These are phyloP conservation scores for Spatholobus suberectus DNA, from an alignment of 306 rosid species.

Conservation along the genomic window DNA sequence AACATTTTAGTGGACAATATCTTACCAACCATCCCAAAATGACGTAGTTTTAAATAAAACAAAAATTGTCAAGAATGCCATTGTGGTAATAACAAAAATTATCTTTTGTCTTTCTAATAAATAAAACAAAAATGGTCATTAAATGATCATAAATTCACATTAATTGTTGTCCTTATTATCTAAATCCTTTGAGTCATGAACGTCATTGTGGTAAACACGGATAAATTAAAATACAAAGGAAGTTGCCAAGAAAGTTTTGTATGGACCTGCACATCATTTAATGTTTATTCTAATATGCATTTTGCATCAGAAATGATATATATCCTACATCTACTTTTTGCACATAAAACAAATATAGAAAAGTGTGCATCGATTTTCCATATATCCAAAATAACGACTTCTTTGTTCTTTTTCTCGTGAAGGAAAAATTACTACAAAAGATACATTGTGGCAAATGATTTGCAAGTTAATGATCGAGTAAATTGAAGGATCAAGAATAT, in stretches of 20 bases:
- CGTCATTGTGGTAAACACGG: conserved; percentile 10
- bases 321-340: not conserved
- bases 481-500: not conserved
- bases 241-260: conserved; percentile 31
- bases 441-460: not conserved
- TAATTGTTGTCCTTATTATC: conserved; percentile 6
- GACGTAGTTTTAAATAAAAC: conserved; percentile 24
- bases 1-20: conserved; percentile 44
- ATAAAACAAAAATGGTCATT: not conserved
- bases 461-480: not conserved
- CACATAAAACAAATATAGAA: conserved; percentile 31
- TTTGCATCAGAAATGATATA: conserved; percentile 28
- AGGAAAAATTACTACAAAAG: not conserved
- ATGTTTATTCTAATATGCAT: conserved; percentile 36
- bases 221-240: conserved; percentile 31
- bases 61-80: too few species aligned
- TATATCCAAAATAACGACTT: not conserved
- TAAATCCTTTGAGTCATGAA: conserved; percentile 28
- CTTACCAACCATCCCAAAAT: conserved; percentile 48
- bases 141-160: conserved; percentile 16
- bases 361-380: conserved; percentile 21
- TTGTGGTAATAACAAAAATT: too few species aligned
- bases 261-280: conserved; percentile 18
- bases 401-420: not conserved
- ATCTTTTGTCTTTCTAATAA: conserved; percentile 24